A percentile compares a stretch with the other conserved stretches of the same genome.
Evolutionary conservation across 1,139 yeast species (phyloP).

Genomic region (Yamadazyma aaseri): DNA sequence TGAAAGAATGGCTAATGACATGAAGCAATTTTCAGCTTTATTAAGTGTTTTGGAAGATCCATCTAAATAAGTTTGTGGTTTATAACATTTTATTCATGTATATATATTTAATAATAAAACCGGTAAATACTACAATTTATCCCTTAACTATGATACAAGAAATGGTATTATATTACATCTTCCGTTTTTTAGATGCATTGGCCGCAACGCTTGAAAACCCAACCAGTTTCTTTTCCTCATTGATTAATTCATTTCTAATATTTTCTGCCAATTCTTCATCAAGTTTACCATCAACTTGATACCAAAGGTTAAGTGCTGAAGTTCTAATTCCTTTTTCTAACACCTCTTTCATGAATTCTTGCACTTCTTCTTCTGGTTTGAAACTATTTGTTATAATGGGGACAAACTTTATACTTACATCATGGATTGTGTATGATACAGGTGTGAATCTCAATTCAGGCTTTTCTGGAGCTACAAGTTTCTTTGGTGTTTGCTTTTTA

Average conservation of each 20-base stretch:
- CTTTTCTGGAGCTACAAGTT: constrained; percentile 30
- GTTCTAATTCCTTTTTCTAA: constrained; percentile 61
- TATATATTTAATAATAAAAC: constrained; percentile 4
- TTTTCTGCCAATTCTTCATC: constrained; percentile 59
- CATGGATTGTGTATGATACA: constrained; percentile 60
- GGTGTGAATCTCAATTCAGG: constrained; percentile 55
- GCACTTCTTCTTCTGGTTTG: constrained; percentile 53
- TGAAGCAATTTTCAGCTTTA: constrained; percentile 16
- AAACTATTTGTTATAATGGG: constrained; percentile 75
- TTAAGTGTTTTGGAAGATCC: constrained; percentile 15
- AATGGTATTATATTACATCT: constrained; percentile 16
- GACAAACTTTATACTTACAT: constrained; percentile 63
- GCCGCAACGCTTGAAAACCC: constrained; percentile 22
- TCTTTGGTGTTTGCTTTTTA: constrained; percentile 24
- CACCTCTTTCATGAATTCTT: constrained; percentile 58
- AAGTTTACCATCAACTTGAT: constrained; percentile 76
- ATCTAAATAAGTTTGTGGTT: constrained; percentile 5
- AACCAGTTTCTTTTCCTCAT: constrained; percentile 44
- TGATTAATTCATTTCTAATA: constrained; percentile 37
- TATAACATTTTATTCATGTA: constrained; percentile 6
- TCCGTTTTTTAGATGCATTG: constrained; percentile 29
- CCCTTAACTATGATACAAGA: background rate
- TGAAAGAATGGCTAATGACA: constrained; percentile 37
- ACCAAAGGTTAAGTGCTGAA: constrained; percentile 72
- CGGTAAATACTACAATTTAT: background rate